phyloP scores from a whole-genome alignment of 352 stramenopile genomes.

The Globisporangium yorkense region DNA sequence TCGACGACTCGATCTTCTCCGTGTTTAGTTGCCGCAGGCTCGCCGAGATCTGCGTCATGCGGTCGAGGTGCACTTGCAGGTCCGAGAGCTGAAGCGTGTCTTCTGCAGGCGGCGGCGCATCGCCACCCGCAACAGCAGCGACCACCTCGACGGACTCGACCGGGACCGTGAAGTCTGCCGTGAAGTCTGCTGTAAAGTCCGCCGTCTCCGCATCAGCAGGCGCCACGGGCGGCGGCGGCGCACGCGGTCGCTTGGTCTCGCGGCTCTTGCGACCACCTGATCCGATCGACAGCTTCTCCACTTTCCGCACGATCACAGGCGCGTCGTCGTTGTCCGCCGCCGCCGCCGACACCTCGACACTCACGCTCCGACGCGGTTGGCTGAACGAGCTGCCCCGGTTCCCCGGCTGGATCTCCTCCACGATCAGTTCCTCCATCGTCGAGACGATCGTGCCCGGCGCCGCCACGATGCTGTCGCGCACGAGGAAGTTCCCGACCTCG shows the following conservation, averaged over 20 bases:
- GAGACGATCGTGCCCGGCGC: neutral
- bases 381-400: conserved; percentile 17
- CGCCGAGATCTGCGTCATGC: conserved; percentile 69
- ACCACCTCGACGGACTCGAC: conserved; percentile 5
- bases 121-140: neutral
- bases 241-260: conserved; percentile 9
- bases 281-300: conserved; percentile 37
- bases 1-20: conserved; percentile 39
- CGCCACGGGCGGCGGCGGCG: conserved; percentile 2
- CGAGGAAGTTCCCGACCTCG: conserved; percentile 10
- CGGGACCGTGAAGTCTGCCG: conserved; percentile 14
- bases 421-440: conserved; percentile 35
- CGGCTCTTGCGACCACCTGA: conserved; percentile 29
- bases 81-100: conserved; percentile 48
- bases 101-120: conserved; percentile 3
- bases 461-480: conserved; percentile 7
- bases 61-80: conserved; percentile 65
- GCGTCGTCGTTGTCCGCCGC: conserved; percentile 15
- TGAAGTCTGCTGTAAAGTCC: conserved; percentile 18
- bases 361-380: conserved; percentile 10
- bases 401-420: conserved; percentile 46
- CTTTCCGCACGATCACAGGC: conserved; percentile 41
- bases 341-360: conserved; percentile 12
- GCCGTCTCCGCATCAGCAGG: conserved; percentile 20
- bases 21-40: conserved; percentile 41